Conservation (phyloP, 805 yeast genomes). For the Candida vartiovaarae region DNA sequence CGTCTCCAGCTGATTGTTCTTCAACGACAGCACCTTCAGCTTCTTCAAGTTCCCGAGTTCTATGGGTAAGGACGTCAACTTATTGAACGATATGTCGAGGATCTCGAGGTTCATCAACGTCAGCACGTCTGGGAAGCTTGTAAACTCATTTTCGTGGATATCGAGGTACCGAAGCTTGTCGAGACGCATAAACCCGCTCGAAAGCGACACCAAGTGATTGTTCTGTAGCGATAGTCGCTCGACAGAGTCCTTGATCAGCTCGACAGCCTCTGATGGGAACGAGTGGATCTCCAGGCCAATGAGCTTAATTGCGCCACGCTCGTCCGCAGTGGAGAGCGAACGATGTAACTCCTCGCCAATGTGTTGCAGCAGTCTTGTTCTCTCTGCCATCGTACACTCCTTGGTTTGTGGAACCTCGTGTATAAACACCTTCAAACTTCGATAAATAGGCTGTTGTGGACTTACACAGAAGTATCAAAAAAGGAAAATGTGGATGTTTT, state of each 20-base stretch:
- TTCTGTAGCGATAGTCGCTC: slow-evolving; percentile 49
- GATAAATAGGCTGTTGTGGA: too few species aligned
- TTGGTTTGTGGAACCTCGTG: too few species aligned
- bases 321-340: slow-evolving; percentile 8
- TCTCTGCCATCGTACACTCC: background rate
- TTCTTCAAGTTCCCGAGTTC: slow-evolving; percentile 33
- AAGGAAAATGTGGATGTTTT: too few species aligned
- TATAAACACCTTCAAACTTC: too few species aligned
- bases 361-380: slow-evolving; percentile 18
- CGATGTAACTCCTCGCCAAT: slow-evolving; percentile 21
- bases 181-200: slow-evolving; percentile 38
- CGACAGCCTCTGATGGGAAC: slow-evolving; percentile 33
- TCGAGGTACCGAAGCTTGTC: slow-evolving; percentile 52
- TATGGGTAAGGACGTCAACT: slow-evolving; percentile 40
- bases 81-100: slow-evolving; percentile 57
- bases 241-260: slow-evolving; percentile 29
- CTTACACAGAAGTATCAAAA: too few species aligned
- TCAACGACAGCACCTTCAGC: slow-evolving; percentile 54
- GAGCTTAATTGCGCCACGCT: slow-evolving; percentile 28
- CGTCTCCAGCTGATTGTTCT: slow-evolving; percentile 48
- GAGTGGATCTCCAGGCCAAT: slow-evolving; percentile 31
- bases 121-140: slow-evolving; percentile 44
- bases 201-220: slow-evolving; percentile 42
- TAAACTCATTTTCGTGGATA: slow-evolving; percentile 52
- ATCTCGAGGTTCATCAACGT: slow-evolving; percentile 44